Conservation (phyloP, 2,329 filamentous ascomycete species). For the Cladorrhinum sp. region DNA sequence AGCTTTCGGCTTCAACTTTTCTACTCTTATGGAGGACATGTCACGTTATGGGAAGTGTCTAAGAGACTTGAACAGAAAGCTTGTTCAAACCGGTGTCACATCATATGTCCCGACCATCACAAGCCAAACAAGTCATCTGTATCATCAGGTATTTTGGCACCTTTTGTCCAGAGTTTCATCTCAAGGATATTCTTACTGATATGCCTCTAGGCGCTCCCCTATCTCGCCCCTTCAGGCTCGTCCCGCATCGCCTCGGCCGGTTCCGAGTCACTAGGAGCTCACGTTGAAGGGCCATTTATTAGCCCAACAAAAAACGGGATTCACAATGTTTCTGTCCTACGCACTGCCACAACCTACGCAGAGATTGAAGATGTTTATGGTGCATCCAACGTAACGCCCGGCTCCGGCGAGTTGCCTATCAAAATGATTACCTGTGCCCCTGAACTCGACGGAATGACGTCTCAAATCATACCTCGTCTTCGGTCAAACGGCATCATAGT, state of each 20-base stretch:
- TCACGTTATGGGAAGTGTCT: slow-evolving; percentile 70
- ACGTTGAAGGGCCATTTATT: slow-evolving; percentile 89
- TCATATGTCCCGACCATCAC: slow-evolving; percentile 84
- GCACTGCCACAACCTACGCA: slow-evolving; percentile 57
- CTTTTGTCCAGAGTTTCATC: slow-evolving; percentile 47
- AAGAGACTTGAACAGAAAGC: slow-evolving; percentile 63
- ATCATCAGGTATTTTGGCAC: slow-evolving; percentile 64
- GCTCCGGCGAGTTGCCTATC: slow-evolving; percentile 47
- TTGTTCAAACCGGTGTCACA: slow-evolving; percentile 80
- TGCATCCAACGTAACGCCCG: slow-evolving; percentile 56
- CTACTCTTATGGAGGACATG: slow-evolving; percentile 67
- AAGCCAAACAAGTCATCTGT: slow-evolving; percentile 76
- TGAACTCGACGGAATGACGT: slow-evolving; percentile 66
- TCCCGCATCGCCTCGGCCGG: slow-evolving; percentile 62
- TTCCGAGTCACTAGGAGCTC: slow-evolving; percentile 83
- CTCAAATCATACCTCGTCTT: slow-evolving; percentile 48
- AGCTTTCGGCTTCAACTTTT: slow-evolving; percentile 91
- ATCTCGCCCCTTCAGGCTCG: slow-evolving; percentile 68
- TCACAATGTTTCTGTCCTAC: slow-evolving; percentile 72
- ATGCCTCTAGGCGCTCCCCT: slow-evolving; percentile 60
- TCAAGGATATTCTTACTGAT: not conserved
- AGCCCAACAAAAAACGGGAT: slow-evolving; percentile 81
- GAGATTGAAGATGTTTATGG: slow-evolving; percentile 75
- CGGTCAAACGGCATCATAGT: slow-evolving; percentile 65
- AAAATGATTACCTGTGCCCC: slow-evolving; percentile 86